phyloP scores from a whole-genome alignment of 2,329 filamentous ascomycete genomes.

The Paecilomyces sp. region DNA sequence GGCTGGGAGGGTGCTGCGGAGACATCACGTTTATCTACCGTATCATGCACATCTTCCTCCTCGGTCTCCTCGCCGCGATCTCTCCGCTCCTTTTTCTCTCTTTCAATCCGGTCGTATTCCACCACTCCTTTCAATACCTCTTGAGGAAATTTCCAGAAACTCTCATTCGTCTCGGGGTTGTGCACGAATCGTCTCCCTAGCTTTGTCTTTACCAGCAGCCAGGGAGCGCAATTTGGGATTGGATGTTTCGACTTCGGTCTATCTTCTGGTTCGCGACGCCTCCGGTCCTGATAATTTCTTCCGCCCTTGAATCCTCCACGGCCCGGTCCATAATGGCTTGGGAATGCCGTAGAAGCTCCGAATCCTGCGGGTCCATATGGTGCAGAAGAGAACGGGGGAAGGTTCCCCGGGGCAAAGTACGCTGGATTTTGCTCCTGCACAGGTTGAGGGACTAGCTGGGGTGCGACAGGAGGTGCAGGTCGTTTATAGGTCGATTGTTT shows the following conservation, averaged over 20 bases:
- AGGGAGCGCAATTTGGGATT: conserved; percentile 77
- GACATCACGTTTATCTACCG: conserved; percentile 6
- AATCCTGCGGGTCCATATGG: conserved; percentile 16
- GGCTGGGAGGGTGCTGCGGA: conserved; percentile 1
- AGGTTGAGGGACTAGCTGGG: conserved; percentile 25
- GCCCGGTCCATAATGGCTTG: conserved; percentile 29
- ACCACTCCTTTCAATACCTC: conserved; percentile 70
- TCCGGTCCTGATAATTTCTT: conserved; percentile 52
- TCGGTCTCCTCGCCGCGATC: conserved; percentile 23
- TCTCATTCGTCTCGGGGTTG: conserved; percentile 77
- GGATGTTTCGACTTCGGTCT: conserved; percentile 70
- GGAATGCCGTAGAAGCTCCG: conserved; percentile 15
- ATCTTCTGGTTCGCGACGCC: conserved; percentile 64
- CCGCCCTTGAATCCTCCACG: conserved; percentile 43
- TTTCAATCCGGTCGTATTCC: conserved; percentile 64
- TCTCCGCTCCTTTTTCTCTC: conserved; percentile 57
- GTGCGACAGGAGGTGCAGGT: conserved; percentile 40
- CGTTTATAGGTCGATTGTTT: conserved; percentile 83
- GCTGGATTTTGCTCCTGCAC: conserved; percentile 30
- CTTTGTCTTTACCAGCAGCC: conserved; percentile 90
- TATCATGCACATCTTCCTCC: conserved; percentile 12
- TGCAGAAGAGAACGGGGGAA: conserved; percentile 29
- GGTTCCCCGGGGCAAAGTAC: conserved; percentile 24
- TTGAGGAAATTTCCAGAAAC: conserved; percentile 90
- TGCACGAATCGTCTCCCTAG: conserved; percentile 84